Evolutionary conservation across 164 flowering plant genomes (phyloP).

Genomic region (Litsea cubeba): DNA sequence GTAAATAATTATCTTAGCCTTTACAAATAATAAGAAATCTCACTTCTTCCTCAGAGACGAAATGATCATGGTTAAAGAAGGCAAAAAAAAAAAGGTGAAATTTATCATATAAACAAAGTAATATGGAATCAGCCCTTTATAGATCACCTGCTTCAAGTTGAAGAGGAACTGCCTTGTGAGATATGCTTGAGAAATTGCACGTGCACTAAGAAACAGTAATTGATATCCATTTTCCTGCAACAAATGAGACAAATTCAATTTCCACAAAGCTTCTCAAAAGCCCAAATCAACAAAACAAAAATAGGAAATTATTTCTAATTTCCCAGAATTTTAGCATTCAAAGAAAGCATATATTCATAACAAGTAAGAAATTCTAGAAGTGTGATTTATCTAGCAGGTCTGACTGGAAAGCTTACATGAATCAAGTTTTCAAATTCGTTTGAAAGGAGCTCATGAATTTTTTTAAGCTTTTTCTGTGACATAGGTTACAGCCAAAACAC

Average conservation of each 20-base stretch:
- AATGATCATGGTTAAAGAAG: not conserved
- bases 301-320: too few species aligned
- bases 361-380: too few species aligned
- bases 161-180: slow-evolving; percentile 76
- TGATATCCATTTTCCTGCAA: slow-evolving; percentile 94
- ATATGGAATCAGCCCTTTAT: not conserved
- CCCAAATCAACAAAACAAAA: not conserved
- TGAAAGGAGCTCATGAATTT: too few species aligned
- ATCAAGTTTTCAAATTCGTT: too few species aligned
- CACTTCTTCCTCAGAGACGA: not conserved
- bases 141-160: slow-evolving; percentile 83
- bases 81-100: too few species aligned
- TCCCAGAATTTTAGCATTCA: too few species aligned
- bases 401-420: too few species aligned
- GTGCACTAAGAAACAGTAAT: slow-evolving; percentile 92
- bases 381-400: too few species aligned
- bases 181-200: slow-evolving; percentile 88
- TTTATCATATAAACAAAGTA: too few species aligned
- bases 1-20: not conserved
- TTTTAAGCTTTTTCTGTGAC: too few species aligned
- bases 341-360: too few species aligned
- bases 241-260: not conserved
- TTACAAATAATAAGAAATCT: not conserved
- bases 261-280: not conserved
- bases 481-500: too few species aligned